A percentile compares a stretch with the other conserved stretches of the same genome.
phyloP scores from a whole-genome alignment of 23 red algal genomes.

The Gracilaria domingensis region DNA sequence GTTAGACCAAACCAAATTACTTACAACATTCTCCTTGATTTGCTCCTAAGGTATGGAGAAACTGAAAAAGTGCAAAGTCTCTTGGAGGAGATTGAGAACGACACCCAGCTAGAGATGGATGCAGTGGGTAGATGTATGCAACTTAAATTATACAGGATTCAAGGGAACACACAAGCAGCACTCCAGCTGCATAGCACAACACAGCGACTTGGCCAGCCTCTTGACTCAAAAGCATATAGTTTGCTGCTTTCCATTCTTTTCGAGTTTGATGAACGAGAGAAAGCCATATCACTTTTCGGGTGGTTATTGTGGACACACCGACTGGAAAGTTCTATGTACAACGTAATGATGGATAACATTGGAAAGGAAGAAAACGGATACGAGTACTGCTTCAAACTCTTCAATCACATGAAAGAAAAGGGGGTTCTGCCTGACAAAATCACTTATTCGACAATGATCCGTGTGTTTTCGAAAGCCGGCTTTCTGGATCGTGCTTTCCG shows the following conservation, averaged over 20 bases:
- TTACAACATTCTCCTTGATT: conserved; percentile 19
- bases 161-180: neutral
- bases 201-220: neutral
- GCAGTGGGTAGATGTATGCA: conserved; percentile 4
- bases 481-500: conserved; percentile 60
- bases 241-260: conserved; percentile 29
- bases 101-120: conserved; percentile 37
- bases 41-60: conserved; percentile 6
- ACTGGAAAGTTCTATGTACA: neutral
- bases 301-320: conserved; percentile 21
- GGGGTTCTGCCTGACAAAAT: conserved; percentile 54
- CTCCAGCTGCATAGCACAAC: conserved; percentile 3
- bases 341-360: conserved; percentile 29
- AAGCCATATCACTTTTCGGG: conserved; percentile 52
- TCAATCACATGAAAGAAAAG: conserved; percentile 52
- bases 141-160: conserved; percentile 37
- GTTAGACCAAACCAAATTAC: conserved; percentile 51
- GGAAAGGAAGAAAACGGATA: neutral
- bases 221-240: conserved; percentile 47
- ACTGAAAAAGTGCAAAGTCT: conserved; percentile 15
- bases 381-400: conserved; percentile 17
- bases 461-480: conserved; percentile 21
- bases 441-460: conserved; percentile 60
- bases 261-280: conserved; percentile 12
- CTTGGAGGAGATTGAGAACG: conserved; percentile 14